Conservation (phyloP, 1,139 yeast genomes). For the Hanseniaspora gamundiae region DNA sequence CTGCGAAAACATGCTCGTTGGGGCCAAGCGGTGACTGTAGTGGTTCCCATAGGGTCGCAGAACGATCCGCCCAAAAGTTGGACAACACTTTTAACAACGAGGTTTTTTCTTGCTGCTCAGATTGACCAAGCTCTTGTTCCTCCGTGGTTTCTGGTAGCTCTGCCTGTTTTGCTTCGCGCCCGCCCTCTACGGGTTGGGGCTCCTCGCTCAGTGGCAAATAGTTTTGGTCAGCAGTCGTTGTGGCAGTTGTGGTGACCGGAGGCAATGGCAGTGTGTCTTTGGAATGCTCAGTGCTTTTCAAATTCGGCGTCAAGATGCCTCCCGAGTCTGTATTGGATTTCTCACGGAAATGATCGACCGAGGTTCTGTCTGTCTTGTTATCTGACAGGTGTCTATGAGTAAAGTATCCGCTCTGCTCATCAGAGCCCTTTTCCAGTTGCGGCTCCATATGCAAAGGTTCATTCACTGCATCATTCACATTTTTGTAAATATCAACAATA, state of each 20-base stretch:
- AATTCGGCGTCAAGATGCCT: not conserved
- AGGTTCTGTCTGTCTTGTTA: not conserved
- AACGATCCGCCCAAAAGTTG: slow-evolving; percentile 94
- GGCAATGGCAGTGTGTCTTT: slow-evolving; percentile 9
- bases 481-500: slow-evolving; percentile 81
- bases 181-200: not conserved
- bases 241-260: slow-evolving; percentile 14
- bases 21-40: slow-evolving; percentile 69
- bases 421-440: not conserved
- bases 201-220: not conserved
- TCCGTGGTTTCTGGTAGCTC: slow-evolving; percentile 7
- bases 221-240: slow-evolving; percentile 9
- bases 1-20: slow-evolving; percentile 85
- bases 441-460: slow-evolving; percentile 28
- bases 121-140: slow-evolving; percentile 5
- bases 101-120: slow-evolving; percentile 46
- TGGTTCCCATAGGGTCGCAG: slow-evolving; percentile 94
- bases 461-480: slow-evolving; percentile 78
- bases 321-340: not conserved
- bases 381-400: not conserved
- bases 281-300: not conserved
- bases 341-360: not conserved
- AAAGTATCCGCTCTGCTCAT: not conserved
- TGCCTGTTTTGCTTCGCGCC: not conserved
- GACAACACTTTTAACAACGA: slow-evolving; percentile 75